Base-by-base conservation (phyloP, 805 yeast genomes). In the Cyberlindnera xishuangbannaensis region DNA sequence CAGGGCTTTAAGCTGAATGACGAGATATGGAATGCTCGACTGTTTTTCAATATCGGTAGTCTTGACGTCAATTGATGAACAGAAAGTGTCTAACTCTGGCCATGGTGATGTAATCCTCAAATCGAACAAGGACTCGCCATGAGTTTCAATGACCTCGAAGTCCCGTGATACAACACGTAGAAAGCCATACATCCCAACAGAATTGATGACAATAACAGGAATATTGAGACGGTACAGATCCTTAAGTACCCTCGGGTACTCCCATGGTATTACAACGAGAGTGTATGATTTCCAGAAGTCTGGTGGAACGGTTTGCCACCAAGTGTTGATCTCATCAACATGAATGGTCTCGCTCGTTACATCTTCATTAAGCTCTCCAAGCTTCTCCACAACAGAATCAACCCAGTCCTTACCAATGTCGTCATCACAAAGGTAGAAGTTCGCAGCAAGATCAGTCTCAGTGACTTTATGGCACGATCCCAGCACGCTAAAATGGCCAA, bases 21-120 rank as follows among this genome's bases (percentile, higher is more conserved):
- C 65, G 13, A 78, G 62, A 47, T 69, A 85, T 1, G 97, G 96
- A 8, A 84, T 66, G 44, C 79, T 78, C 0, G 84, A 72, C 36
- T 69, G 65, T 5, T 48, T 42, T n/a, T 45, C 53, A n/a, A 51
- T 49, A 29, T 65, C 69, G 24, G 79, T 38, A 0, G 40, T 19
- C 1, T 62, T 62, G 10, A 82, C 43, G 34, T 78, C 74, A 28
- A 77, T 61, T 1, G 71, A 54, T 30, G 74, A 71, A 12, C 71
- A 64, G 43, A 66, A 76, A 0, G 56, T 59, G 23, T 56, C 54
- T 7, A 87, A 56, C 44, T 83, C 86, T 1, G 65, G 58, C 95
- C 96, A 90, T 1, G 92, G 83, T 5, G 52, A 36, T 39, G 76
- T 78, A 3, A 87, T 56, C 32, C 95, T 60, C 37, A 87, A 57